These are phyloP conservation scores for Termitomyces sp. DNA, from an alignment of 768 basidiomycete species.

Conservation along the genomic window DNA sequence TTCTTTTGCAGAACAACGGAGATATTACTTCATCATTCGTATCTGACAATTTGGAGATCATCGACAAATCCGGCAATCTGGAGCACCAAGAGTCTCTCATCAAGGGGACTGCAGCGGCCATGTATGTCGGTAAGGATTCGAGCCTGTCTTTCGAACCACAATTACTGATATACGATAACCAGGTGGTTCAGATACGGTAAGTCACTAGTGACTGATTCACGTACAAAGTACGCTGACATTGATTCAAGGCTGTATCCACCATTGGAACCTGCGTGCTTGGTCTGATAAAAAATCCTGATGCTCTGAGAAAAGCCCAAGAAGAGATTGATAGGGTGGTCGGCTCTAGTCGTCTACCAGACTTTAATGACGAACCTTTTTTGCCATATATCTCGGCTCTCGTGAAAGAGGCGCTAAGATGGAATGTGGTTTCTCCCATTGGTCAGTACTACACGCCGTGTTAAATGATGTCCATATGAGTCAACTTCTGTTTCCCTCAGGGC, in stretches of 20 bases:
- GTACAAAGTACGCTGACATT: neutral
- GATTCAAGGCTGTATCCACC: neutral
- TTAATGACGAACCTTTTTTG: conserved; percentile 25
- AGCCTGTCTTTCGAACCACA: neutral
- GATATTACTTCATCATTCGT: neutral
- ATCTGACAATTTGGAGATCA: neutral
- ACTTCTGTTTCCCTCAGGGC: neutral
- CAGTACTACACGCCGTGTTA: neutral
- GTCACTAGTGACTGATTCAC: neutral
- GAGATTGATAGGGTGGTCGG: conserved; percentile 29
- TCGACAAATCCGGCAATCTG: neutral
- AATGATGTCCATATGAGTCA: neutral
- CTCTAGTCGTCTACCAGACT: conserved; percentile 26
- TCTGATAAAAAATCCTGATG: neutral
- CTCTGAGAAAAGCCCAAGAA: conserved; percentile 15
- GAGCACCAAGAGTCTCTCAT: neutral
- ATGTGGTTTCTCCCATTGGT: neutral
- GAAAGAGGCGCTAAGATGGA: conserved; percentile 30
- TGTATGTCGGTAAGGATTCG: neutral
- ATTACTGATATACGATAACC: neutral
- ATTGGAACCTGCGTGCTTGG: neutral
- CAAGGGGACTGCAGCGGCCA: neutral
- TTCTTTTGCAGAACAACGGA: neutral
- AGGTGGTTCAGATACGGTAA: neutral
- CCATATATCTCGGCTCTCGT: conserved; percentile 34